Conservation (phyloP, 2,329 filamentous ascomycete genomes). For the Phaeosphaeria sp. region DNA sequence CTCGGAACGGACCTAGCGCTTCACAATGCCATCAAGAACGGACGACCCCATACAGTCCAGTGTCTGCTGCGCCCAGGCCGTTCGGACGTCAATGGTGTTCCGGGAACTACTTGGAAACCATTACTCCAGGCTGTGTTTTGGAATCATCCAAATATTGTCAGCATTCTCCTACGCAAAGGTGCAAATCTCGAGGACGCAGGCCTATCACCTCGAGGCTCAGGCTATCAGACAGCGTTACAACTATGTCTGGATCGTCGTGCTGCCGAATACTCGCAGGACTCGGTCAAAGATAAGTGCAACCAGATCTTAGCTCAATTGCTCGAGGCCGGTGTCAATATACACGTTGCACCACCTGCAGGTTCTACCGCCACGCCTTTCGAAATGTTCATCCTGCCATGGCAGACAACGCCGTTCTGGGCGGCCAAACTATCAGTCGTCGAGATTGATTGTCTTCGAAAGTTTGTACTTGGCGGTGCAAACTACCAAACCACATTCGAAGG, state of each 20-base stretch:
- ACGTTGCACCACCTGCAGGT: constrained; percentile 22
- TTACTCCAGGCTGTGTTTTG: constrained; percentile 42
- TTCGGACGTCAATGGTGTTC: constrained; percentile 35
- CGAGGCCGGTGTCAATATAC: constrained; percentile 37
- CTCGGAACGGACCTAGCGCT: constrained; percentile 41
- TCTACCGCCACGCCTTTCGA: constrained; percentile 26
- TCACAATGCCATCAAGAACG: constrained; percentile 47
- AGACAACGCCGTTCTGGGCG: constrained; percentile 31
- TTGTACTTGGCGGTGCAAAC: constrained; percentile 34
- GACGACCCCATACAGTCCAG: constrained; percentile 36
- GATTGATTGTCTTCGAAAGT: constrained; percentile 34
- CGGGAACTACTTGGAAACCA: constrained; percentile 35
- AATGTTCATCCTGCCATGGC: constrained; percentile 40
- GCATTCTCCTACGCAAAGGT: constrained; percentile 36
- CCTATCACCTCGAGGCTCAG: constrained; percentile 11
- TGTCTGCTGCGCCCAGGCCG: constrained; percentile 28
- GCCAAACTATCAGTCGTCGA: constrained; percentile 25
- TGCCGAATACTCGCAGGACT: constrained; percentile 21
- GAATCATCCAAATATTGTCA: constrained; percentile 38
- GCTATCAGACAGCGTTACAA: constrained; percentile 30
- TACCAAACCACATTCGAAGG: constrained; percentile 27
- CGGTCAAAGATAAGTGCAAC: constrained; percentile 25
- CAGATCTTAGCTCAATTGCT: constrained; percentile 38
- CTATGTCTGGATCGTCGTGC: constrained; percentile 33
- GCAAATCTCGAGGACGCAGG: constrained; percentile 33